phyloP scores from a whole-genome alignment of 1,284 basidiomycete species.

The Ustilago loliicola region DNA sequence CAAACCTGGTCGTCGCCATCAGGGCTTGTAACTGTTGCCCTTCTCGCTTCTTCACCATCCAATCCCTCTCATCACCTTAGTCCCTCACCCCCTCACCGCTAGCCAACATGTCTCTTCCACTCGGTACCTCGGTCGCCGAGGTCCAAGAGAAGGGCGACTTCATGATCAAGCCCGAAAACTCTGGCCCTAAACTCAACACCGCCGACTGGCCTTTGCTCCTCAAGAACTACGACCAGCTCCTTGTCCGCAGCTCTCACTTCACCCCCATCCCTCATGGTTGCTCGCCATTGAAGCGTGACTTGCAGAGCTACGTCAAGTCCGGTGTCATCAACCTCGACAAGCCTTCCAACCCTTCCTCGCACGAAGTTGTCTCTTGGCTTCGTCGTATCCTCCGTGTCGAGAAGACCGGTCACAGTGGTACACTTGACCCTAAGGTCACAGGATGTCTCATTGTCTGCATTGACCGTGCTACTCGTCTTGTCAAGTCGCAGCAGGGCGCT shows the following conservation, averaged over 20 bases:
- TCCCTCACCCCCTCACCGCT: background rate
- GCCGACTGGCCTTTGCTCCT: constrained; percentile 97
- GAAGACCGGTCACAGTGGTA: constrained; percentile 98
- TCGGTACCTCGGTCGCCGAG: constrained; percentile 52
- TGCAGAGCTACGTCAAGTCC: constrained; percentile 91
- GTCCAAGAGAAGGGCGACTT: constrained; percentile 67
- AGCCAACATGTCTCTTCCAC: constrained; percentile 50
- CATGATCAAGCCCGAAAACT: constrained; percentile 72
- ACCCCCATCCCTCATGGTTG: constrained; percentile 94
- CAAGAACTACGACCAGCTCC: constrained; percentile 87
- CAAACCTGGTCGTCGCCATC: constrained; percentile 18
- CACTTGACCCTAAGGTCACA: constrained; percentile 98
- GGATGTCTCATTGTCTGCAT: constrained; percentile 99
- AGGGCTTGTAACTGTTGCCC: background rate
- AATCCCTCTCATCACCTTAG: background rate
- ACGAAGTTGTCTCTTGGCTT: constrained; percentile 99
- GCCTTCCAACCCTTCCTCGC: constrained; percentile 99
- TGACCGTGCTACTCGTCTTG: constrained; percentile 98
- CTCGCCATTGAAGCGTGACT: constrained; percentile 93
- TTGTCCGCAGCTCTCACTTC: constrained; percentile 95
- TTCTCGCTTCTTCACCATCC: constrained; percentile 2
- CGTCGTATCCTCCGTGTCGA: constrained; percentile 94
- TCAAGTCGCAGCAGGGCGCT: constrained; percentile 97
- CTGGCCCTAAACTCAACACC: constrained; percentile 77
- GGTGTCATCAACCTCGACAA: constrained; percentile 99